These are phyloP conservation scores for Evernia prunastri DNA, from an alignment of 495 filamentous ascomycete genomes.

Conservation along the genomic window DNA sequence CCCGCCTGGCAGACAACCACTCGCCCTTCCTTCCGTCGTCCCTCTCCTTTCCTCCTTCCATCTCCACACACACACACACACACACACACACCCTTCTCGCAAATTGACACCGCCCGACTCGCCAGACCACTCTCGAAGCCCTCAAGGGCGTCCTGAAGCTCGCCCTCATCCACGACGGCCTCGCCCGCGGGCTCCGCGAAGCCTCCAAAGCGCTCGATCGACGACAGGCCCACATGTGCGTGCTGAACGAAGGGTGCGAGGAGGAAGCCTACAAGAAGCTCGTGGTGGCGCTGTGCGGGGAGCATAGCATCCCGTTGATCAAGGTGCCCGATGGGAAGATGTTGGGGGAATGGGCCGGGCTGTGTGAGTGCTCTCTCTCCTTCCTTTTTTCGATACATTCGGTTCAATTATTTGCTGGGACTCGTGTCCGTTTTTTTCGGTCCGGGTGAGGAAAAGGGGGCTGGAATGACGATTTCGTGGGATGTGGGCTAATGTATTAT, in stretches of 20 bases:
- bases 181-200: slow-evolving; percentile 95
- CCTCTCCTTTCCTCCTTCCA: background rate
- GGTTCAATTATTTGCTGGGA: too few species aligned
- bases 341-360: slow-evolving; percentile 98
- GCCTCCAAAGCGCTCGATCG: slow-evolving; percentile 96
- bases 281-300: slow-evolving; percentile 91
- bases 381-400: slow-evolving; percentile 19
- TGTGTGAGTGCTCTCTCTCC: slow-evolving; percentile 64
- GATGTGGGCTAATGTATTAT: slow-evolving; percentile 1
- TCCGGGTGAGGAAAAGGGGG: background rate
- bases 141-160: slow-evolving; percentile 92
- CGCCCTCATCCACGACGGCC: slow-evolving; percentile 98
- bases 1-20: background rate
- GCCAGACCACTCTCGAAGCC: slow-evolving; percentile 91
- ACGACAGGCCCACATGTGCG: slow-evolving; percentile 98
- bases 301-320: slow-evolving; percentile 99
- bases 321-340: slow-evolving; percentile 99
- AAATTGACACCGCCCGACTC: background rate
- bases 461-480: too few species aligned
- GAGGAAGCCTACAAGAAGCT: slow-evolving; percentile 99
- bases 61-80: too few species aligned
- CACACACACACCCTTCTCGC: slow-evolving; percentile 36
- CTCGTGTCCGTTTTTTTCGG: slow-evolving; percentile 2
- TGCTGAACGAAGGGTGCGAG: slow-evolving; percentile 97
- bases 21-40: background rate